Evolutionary conservation across 2,329 filamentous ascomycete genomes (phyloP).

Genomic region (Paracoccidioides brasiliensis): DNA sequence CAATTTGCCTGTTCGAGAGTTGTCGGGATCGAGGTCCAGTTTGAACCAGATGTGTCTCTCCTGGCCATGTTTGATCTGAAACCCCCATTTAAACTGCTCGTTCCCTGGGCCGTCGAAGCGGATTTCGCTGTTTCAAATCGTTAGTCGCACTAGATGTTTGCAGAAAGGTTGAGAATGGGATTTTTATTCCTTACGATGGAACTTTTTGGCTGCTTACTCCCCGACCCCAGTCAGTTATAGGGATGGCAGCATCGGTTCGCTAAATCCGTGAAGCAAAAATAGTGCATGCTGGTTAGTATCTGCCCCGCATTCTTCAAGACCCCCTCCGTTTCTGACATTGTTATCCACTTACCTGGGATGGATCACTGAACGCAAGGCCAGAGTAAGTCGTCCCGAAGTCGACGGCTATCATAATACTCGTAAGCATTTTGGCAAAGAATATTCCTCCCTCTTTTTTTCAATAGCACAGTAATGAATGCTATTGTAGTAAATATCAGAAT

Average conservation of each 20-base stretch:
- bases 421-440: not conserved
- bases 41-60: constrained; percentile 3
- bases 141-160: not conserved
- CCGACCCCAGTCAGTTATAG: constrained; percentile 1
- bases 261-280: not conserved
- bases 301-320: not conserved
- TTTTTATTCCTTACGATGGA: not conserved
- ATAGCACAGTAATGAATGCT: too few relatives aligned
- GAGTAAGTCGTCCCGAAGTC: constrained; percentile 3
- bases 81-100: constrained; percentile 1
- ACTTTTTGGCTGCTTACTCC: constrained; percentile 4
- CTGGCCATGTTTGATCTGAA: constrained; percentile 2
- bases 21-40: constrained; percentile 1
- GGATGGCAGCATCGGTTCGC: constrained; percentile 1
- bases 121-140: not conserved
- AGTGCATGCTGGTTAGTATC: not conserved
- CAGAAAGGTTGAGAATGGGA: not conserved
- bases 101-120: constrained; percentile 1
- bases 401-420: constrained; percentile 3
- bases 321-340: not conserved
- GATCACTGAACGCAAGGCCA: constrained; percentile 1
- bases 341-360: constrained; percentile 1
- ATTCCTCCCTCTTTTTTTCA: not conserved
- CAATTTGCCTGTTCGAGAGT: not conserved
- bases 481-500: not conserved